A percentile compares a stretch with the other conserved stretches of the same genome.
Evolutionary conservation across 306 rosid species (phyloP).

Genomic region (Glycine soja): DNA sequence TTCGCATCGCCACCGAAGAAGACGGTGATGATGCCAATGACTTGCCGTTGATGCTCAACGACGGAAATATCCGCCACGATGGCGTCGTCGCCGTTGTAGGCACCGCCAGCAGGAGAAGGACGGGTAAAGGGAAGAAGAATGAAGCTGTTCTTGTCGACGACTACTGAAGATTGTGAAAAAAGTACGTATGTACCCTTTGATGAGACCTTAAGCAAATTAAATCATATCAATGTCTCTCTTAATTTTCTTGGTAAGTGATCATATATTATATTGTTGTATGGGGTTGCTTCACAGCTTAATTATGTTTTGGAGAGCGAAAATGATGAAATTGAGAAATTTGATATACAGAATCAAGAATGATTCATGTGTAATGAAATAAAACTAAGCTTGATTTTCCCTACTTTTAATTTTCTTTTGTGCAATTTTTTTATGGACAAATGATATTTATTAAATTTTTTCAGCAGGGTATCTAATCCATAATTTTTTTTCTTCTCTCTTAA

Average conservation of each 20-base stretch:
- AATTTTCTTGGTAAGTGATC: slow-evolving; percentile 50
- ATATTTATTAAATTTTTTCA: too few relatives aligned
- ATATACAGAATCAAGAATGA: slow-evolving; percentile 27
- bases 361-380: slow-evolving; percentile 26
- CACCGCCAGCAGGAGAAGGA: slow-evolving; percentile 58
- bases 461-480: too few relatives aligned
- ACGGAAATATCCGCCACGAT: slow-evolving; percentile 64
- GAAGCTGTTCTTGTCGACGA: slow-evolving; percentile 24
- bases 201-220: too few relatives aligned
- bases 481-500: too few relatives aligned
- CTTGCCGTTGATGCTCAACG: slow-evolving; percentile 72
- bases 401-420: not conserved
- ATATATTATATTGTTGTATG: slow-evolving; percentile 20
- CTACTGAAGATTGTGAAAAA: not conserved
- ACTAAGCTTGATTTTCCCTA: slow-evolving; percentile 7
- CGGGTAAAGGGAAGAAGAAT: slow-evolving; percentile 61
- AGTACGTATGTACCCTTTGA: too few relatives aligned
- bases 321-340: not conserved
- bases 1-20: slow-evolving; percentile 73
- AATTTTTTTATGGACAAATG: too few relatives aligned
- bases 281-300: slow-evolving; percentile 9
- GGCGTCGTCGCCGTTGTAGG: not conserved
- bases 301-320: slow-evolving; percentile 24
- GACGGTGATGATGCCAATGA: slow-evolving; percentile 67
- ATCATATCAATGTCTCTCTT: not conserved